Base-by-base conservation (phyloP, 495 filamentous ascomycete species). In the Aspergillus bridgeri region DNA sequence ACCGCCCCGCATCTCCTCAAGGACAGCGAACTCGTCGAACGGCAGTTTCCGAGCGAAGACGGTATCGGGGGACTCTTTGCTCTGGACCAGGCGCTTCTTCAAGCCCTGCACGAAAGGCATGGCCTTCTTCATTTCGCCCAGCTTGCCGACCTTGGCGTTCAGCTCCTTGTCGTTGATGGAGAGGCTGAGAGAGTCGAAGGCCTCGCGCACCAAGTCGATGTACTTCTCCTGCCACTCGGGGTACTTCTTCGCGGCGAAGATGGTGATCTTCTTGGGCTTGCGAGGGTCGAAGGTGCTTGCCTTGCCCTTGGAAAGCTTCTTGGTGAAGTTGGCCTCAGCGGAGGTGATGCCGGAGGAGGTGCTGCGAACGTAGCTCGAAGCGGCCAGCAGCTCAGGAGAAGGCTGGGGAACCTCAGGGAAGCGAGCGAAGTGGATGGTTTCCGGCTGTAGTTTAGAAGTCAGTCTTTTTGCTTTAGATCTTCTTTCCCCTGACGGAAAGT, bases 101-200 rank as follows among this genome's bases (percentile, higher is more conserved):
- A 98, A 74, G 1, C 66, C 73, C 72, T 98, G 91, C 5, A 98
- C 85, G 65, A 97, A 98, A 5, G 95, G 95, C 94, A 98, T 98
- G 23, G 90, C 93, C 73, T 93, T 91, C 83, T 98, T 98, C 82
- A 89, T 90, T 74, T 97, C 93, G 24, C 83, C 81, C 65, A 94
- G 82, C 75, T 92, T 92, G 63, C 80, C 82, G 20, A 93, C 81
- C 64, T 86, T 82, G 51, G 81, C 81, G 63, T 83, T 89, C 19
- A 97, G 75, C 53, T 82, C 83, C 77, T 94, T 95, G 65, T 96
- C 90, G 60, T 95, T 85, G 62, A 88, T 68, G 21, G 67, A 69
- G 57, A 90, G 59, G 57, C 66, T 82, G 43, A 81, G 57, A 38
- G 71, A 60, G 54, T 83, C 75, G 61, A 89, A 89, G 33, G 83